Conservation (phyloP, 2,329 filamentous ascomycete species). For the Allantophomopsis cytisporea region DNA sequence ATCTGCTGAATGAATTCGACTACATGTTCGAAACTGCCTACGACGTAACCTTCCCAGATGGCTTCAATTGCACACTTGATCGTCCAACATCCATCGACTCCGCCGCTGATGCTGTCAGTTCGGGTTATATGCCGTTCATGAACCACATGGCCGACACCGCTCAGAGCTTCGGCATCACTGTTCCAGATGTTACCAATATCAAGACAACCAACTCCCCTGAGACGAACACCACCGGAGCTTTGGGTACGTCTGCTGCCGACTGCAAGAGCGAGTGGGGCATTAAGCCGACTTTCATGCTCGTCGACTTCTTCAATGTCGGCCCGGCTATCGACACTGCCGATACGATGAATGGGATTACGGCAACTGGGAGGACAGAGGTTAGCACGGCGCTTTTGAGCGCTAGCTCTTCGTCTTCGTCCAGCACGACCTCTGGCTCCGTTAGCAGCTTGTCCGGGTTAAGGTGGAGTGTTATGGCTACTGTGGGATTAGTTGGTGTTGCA, state of each 20-base stretch:
- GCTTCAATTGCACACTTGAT: constrained; percentile 61
- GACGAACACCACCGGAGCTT: constrained; percentile 34
- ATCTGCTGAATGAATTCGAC: constrained; percentile 48
- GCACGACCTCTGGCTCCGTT: no score
- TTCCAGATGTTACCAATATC: constrained; percentile 47
- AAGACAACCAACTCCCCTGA: constrained; percentile 50
- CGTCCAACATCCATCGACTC: constrained; percentile 41
- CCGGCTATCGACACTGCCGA: constrained; percentile 59
- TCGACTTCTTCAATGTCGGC: constrained; percentile 69
- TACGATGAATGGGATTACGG: constrained; percentile 41
- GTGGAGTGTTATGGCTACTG: no score
- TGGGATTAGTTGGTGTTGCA: no score
- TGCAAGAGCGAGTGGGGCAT: constrained; percentile 46
- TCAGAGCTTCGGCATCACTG: constrained; percentile 37
- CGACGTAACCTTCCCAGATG: constrained; percentile 43
- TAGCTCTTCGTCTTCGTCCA: background rate
- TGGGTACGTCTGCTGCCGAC: constrained; percentile 36
- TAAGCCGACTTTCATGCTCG: constrained; percentile 59
- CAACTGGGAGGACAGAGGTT: constrained; percentile 10
- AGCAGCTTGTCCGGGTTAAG: no score
- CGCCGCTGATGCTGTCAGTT: constrained; percentile 36
- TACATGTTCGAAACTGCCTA: constrained; percentile 63
- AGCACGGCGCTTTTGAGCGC: constrained; percentile 9
- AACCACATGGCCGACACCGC: constrained; percentile 67
- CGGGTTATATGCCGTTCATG: constrained; percentile 54